These are phyloP conservation scores for Dactylella cylindrospora DNA, from an alignment of 2,329 filamentous ascomycete genomes.

Conservation along the genomic window DNA sequence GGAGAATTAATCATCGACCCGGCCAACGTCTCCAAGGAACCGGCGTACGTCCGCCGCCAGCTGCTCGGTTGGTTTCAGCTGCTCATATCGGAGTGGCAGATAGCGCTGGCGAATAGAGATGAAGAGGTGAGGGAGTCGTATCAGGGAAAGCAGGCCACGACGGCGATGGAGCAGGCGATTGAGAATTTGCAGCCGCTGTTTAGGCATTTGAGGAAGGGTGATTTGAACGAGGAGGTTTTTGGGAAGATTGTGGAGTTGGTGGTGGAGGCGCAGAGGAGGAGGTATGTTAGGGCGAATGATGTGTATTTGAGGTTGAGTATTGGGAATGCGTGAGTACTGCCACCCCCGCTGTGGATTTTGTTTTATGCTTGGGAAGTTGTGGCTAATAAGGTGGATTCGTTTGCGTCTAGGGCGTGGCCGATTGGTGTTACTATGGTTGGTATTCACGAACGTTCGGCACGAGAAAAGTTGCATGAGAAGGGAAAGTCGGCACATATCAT, in stretches of 20 bases:
- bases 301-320: conserved; percentile 91
- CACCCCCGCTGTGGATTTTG: not conserved
- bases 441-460: conserved; percentile 93
- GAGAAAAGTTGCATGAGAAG: conserved; percentile 88
- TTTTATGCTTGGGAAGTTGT: not conserved
- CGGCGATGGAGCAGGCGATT: conserved; percentile 80
- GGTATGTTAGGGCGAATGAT: conserved; percentile 95
- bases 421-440: conserved; percentile 99
- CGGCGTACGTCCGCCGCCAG: conserved; percentile 77
- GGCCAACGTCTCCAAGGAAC: conserved; percentile 61
- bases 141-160: conserved; percentile 77
- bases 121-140: conserved; percentile 67
- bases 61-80: conserved; percentile 94
- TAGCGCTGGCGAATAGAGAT: conserved; percentile 66
- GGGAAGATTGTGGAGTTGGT: conserved; percentile 89
- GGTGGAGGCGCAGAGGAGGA: conserved; percentile 79
- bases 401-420: conserved; percentile 71
- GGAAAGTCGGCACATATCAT: conserved; percentile 89
- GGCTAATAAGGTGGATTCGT: conserved; percentile 19
- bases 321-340: conserved; percentile 68
- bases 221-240: conserved; percentile 76
- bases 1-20: conserved; percentile 51
- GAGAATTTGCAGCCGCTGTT: conserved; percentile 89
- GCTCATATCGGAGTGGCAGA: conserved; percentile 85
- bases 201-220: conserved; percentile 78